These are phyloP conservation scores for Brassica napus DNA, from an alignment of 345 rosid genomes.

Conservation along the genomic window Da-Ae NC_063445.1:44249501-44250000, in stretches of 20 bases:
- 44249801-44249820: constrained; percentile 66
- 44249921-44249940: neutral
- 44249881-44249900: constrained; percentile 49
- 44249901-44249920: constrained; percentile 59
- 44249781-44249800: constrained; percentile 50
- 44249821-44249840: constrained; percentile 67
- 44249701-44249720: constrained; percentile 91
- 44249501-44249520: constrained; percentile 10
- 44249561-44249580: constrained; percentile 7
- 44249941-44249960: neutral
- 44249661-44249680: constrained; percentile 87
- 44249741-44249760: constrained; percentile 60
- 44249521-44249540: constrained; percentile 1
- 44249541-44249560: constrained; percentile 7
- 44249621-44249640: constrained; percentile 23
- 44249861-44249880: constrained; percentile 64
- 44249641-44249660: constrained; percentile 47
- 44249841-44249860: constrained; percentile 62
- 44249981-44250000: constrained; percentile 48
- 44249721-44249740: constrained; percentile 69
- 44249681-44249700: constrained; percentile 99
- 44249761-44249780: constrained; percentile 73
- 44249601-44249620: constrained; percentile 8
- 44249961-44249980: neutral
- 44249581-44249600: constrained; percentile 21